Evolutionary conservation across 106 monocot species (phyloP).

Genomic region (Dendrobium nobile): DNA sequence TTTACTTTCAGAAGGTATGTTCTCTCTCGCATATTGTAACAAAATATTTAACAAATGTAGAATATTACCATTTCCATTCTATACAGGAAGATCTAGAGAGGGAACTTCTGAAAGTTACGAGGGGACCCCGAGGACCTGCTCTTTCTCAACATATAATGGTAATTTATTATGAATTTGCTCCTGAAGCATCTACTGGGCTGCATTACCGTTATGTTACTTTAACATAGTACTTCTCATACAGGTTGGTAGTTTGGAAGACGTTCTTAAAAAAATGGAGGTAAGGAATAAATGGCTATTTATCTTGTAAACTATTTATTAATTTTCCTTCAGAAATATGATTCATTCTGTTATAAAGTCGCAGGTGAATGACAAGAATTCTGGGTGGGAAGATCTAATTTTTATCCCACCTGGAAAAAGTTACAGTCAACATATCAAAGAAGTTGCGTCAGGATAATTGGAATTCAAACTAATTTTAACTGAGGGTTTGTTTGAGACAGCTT

Average conservation of each 20-base stretch:
- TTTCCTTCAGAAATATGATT: not conserved
- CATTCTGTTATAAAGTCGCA: conserved; percentile 16
- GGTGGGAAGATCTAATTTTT: conserved; percentile 97
- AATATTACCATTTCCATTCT: not conserved
- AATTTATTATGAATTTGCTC: not conserved
- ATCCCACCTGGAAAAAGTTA: conserved; percentile 90
- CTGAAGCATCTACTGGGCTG: not conserved
- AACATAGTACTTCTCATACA: conserved; percentile 13
- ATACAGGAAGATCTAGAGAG: conserved; percentile 91
- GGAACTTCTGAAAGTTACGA: conserved; percentile 67
- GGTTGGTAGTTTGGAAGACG: conserved; percentile 97
- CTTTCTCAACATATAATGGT: conserved; percentile 80
- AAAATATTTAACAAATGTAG: not conserved
- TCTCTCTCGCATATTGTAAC: not conserved
- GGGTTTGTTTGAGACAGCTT: too few species aligned
- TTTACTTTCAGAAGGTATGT: conserved; percentile 91
- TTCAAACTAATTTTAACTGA: too few species aligned
- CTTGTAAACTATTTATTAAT: not conserved
- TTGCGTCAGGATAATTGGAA: conserved; percentile 42
- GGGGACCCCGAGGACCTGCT: conserved; percentile 39
- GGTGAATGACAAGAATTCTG: conserved; percentile 86
- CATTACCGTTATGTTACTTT: not conserved
- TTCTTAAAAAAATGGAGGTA: conserved; percentile 98
- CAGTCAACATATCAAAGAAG: conserved; percentile 71
- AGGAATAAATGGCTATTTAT: not conserved